phyloP scores from a whole-genome alignment of 495 filamentous ascomycete species.

The Talaromyces ruber region DNA sequence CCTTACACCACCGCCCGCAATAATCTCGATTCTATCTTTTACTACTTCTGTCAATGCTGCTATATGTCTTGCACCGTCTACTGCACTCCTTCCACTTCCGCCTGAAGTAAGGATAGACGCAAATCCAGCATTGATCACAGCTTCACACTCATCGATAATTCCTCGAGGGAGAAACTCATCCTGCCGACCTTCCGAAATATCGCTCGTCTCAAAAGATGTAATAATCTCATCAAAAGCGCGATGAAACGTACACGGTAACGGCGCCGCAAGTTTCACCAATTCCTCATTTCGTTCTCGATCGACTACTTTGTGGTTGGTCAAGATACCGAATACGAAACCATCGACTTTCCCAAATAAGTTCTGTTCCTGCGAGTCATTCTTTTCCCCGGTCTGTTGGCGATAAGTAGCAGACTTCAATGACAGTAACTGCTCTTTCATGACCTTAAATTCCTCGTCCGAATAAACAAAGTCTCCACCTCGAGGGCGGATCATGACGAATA shows the following conservation, averaged over 20 bases:
- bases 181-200: not conserved
- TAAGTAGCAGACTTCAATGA: constrained; percentile 15
- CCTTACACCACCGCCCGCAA: constrained; percentile 34
- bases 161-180: not conserved
- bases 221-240: constrained; percentile 40
- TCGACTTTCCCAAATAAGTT: constrained; percentile 15
- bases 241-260: constrained; percentile 44
- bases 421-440: constrained; percentile 30
- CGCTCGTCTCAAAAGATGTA: constrained; percentile 13
- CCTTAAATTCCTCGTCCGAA: constrained; percentile 21
- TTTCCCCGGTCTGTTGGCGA: not conserved
- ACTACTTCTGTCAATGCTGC: constrained; percentile 10
- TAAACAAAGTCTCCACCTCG: constrained; percentile 33
- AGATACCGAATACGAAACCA: constrained; percentile 45
- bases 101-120: constrained; percentile 38
- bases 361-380: not conserved
- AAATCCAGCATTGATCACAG: constrained; percentile 35
- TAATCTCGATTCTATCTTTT: constrained; percentile 12
- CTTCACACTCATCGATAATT: constrained; percentile 11
- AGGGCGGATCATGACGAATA: constrained; percentile 45
- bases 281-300: constrained; percentile 26
- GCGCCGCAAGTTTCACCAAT: constrained; percentile 29
- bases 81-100: constrained; percentile 15
- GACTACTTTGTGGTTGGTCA: constrained; percentile 17
- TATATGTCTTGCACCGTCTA: constrained; percentile 10